Percentiles rank a stretch among this genome's conserved stretches.
Conservation (phyloP, 805 yeast species). For the Brettanomyces anomalus region DNA sequence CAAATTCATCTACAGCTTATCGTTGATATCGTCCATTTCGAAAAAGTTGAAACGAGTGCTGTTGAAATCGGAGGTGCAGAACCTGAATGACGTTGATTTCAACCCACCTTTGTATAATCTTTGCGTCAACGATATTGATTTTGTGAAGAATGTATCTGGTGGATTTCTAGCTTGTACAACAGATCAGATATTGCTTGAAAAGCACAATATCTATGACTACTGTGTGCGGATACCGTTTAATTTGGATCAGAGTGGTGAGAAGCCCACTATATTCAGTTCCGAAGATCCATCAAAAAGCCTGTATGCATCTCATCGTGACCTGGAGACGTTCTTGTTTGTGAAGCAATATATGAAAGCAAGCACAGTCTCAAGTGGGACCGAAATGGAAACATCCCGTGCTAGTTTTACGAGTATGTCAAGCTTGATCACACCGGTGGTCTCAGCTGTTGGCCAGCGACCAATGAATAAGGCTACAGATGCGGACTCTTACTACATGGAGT, state of each 20-base stretch:
- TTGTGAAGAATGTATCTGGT: constrained; percentile 18
- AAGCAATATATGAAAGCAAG: constrained; percentile 8
- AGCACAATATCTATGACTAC: constrained; percentile 41
- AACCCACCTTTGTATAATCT: constrained; percentile 52
- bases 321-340: constrained; percentile 26
- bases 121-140: constrained; percentile 48
- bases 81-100: constrained; percentile 18
- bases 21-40: constrained; percentile 58
- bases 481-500: constrained; percentile 5
- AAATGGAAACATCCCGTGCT: no score
- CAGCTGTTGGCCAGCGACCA: no score
- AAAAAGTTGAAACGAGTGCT: constrained; percentile 31
- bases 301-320: constrained; percentile 29
- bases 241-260: constrained; percentile 1
- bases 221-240: constrained; percentile 22
- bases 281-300: constrained; percentile 5
- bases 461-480: not conserved
- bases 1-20: constrained; percentile 47
- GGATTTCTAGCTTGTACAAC: constrained; percentile 56
- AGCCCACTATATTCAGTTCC: constrained; percentile 14
- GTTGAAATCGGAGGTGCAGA: constrained; percentile 19
- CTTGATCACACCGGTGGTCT: no score
- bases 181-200: constrained; percentile 55
- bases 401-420: no score
- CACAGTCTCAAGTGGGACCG: no score